phyloP scores from a whole-genome alignment of 202 grass and related monocot genomes.

The Eragrostis tef region DNA sequence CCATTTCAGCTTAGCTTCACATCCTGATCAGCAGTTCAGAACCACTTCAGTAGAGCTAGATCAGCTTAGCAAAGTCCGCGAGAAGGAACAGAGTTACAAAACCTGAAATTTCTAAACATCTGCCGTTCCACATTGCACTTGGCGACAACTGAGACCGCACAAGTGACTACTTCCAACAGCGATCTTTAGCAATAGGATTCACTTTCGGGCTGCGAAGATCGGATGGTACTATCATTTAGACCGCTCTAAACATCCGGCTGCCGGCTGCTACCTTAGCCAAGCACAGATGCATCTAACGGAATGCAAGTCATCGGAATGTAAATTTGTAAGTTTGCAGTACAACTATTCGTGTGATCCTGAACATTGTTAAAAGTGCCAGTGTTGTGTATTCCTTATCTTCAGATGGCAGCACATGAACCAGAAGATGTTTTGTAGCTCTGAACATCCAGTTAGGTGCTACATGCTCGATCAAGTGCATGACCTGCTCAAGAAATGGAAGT shows the following conservation, averaged over 20 bases:
- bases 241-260: slow-evolving; percentile 14
- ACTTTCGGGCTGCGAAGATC: not conserved
- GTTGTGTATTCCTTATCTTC: not conserved
- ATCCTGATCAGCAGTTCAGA: not conserved
- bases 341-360: no score
- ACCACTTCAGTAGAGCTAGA: not conserved
- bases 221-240: not conserved
- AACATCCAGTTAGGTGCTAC: not conserved
- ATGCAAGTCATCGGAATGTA: not conserved
- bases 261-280: not conserved
- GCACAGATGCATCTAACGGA: slow-evolving; percentile 2
- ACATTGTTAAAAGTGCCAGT: no score
- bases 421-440: not conserved
- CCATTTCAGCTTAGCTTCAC: not conserved
- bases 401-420: not conserved
- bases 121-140: not conserved
- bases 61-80: not conserved
- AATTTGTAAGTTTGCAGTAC: not conserved
- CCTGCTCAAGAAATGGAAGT: not conserved
- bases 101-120: not conserved
- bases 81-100: not conserved
- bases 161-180: not conserved
- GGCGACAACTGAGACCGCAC: no score
- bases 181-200: not conserved
- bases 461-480: no score